Evolutionary conservation across 1,284 basidiomycete genomes (phyloP).

Genomic region (Trichosporon sp.): DNA sequence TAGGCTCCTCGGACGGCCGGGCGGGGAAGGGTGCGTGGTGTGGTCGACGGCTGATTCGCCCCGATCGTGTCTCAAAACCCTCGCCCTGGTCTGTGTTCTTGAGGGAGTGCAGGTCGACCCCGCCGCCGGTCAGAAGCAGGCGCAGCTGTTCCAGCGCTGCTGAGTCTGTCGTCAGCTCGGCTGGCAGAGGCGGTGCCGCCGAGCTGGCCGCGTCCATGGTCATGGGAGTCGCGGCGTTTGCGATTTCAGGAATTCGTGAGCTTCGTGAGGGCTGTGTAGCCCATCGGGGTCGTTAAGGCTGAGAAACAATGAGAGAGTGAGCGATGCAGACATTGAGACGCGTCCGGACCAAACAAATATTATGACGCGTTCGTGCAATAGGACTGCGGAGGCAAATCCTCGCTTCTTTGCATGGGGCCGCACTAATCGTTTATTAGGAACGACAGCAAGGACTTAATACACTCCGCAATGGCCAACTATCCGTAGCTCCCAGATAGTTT

Average conservation of each 20-base stretch:
- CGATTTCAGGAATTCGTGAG: background rate
- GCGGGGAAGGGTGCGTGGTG: background rate
- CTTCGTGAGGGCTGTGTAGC: background rate
- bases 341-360: background rate
- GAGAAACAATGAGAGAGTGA: background rate
- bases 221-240: background rate
- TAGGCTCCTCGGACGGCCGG: background rate
- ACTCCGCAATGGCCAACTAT: no score
- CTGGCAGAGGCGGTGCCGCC: background rate
- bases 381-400: background rate
- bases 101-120: background rate
- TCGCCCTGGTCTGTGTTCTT: background rate
- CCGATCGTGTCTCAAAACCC: background rate
- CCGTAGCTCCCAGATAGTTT: no score
- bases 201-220: background rate
- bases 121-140: background rate
- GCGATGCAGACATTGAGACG: background rate
- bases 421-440: no score
- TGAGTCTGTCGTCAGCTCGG: background rate
- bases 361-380: background rate
- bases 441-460: no score
- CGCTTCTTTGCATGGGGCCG: background rate
- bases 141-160: background rate
- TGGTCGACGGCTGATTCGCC: background rate
- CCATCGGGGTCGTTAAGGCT: background rate